Evolutionary conservation across 768 basidiomycete species (phyloP).

Genomic region (Leccinellum luteum): DNA sequence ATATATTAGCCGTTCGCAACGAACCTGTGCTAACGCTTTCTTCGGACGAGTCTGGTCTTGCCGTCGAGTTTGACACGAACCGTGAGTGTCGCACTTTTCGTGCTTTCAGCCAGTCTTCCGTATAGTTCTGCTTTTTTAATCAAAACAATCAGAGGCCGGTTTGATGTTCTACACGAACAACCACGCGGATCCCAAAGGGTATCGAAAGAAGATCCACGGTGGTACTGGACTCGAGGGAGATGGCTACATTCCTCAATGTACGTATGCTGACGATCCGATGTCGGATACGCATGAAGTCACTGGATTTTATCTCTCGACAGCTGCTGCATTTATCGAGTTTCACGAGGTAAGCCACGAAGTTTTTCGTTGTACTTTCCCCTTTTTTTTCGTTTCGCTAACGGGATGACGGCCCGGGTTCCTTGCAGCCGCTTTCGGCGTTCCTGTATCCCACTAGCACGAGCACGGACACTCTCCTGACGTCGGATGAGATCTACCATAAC

Average conservation of each 20-base stretch:
- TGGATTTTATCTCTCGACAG: conserved; percentile 28
- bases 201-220: conserved; percentile 73
- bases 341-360: conserved; percentile 44
- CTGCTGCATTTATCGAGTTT: conserved; percentile 67
- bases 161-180: conserved; percentile 75
- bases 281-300: not conserved
- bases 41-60: conserved; percentile 57
- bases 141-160: conserved; percentile 53
- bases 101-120: not conserved
- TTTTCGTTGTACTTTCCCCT: no score
- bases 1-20: conserved; percentile 27
- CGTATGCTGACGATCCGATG: conserved; percentile 20
- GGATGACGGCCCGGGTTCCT: not conserved
- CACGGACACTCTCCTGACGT: conserved; percentile 65
- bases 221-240: conserved; percentile 61
- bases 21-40: conserved; percentile 52
- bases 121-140: not conserved
- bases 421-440: conserved; percentile 60
- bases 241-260: conserved; percentile 59
- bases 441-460: conserved; percentile 46
- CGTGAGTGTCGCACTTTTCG: conserved; percentile 42
- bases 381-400: not conserved
- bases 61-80: conserved; percentile 63
- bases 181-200: conserved; percentile 43
- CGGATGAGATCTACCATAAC: conserved; percentile 73